Evolutionary conservation across 202 grass and related monocot species (phyloP).

Genomic region (Eragrostis tef): DNA sequence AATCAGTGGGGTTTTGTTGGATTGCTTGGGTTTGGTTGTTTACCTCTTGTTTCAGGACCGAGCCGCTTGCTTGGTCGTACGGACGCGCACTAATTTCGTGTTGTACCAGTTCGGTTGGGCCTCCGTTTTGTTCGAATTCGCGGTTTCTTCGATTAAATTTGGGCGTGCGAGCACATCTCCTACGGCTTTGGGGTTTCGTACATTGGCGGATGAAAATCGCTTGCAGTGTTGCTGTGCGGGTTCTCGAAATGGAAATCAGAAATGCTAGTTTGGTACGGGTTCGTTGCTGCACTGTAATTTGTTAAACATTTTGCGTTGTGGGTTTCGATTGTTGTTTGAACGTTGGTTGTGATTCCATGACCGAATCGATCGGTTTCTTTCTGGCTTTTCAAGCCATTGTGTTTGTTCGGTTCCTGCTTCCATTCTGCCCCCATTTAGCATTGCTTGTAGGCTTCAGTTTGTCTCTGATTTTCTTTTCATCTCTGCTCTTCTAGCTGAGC

Average conservation of each 20-base stretch:
- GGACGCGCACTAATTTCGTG: conserved; percentile 31
- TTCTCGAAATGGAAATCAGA: conserved; percentile 10
- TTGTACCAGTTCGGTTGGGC: not conserved
- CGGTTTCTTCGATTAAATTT: not conserved
- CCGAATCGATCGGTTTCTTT: not conserved
- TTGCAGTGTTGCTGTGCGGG: not conserved
- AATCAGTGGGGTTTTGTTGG: not conserved
- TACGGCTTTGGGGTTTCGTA: not conserved
- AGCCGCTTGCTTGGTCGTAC: conserved; percentile 1
- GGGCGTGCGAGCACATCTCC: not conserved
- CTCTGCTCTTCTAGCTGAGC: not conserved
- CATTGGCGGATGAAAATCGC: not conserved
- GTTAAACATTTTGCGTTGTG: not conserved
- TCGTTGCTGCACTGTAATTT: not conserved
- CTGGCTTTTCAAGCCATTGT: not conserved
- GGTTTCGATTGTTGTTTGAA: not conserved
- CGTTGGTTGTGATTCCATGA: not conserved
- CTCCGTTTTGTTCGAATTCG: not conserved
- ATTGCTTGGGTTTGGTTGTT: not conserved
- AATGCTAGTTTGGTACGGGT: not conserved
- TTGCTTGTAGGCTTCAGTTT: not conserved
- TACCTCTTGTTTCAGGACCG: conserved; percentile 22
- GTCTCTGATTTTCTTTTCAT: not conserved
- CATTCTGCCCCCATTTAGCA: not conserved
- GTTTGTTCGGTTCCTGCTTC: not conserved